Evolutionary conservation across 1,284 basidiomycete species (phyloP), one percentile per base, ranked within the genome.

Genomic region (Cryptococcus sp.): DNA sequence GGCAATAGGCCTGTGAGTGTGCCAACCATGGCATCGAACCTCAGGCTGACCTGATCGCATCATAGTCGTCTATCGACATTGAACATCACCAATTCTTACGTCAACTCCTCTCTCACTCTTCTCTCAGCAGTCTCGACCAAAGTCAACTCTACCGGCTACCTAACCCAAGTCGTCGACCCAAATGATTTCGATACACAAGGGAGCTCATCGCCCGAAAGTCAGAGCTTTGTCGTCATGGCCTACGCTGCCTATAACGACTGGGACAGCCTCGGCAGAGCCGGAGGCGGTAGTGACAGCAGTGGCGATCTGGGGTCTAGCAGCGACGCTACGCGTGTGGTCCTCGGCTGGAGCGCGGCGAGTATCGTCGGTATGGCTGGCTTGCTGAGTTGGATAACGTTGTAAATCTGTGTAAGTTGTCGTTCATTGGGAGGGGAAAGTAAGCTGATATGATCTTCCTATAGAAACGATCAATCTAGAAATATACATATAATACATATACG

Each of bases 161-260:
- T 91, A 16, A 81, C 78, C 3, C 86, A 88, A 8, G 88, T 91
- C 3, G 88, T 88, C 4, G 81, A 91, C 68, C 90, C 90, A 0
- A 70, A 86, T 41, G 73, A 80, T 2, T 89, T 83, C 65, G 72
- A 78, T 0, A 42, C 70, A 2, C 67, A 84, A 64, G 86, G 86
- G 0, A 64, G 74, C 5, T 40, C 83, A 15, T 86, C 85, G 55
- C 83, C 85, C 40, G 85, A 86, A 71, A 82, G 79, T 0, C 83
- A 91, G 75, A 87, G 85, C n/a, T 91, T 91, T 66, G 81, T 88
- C 0, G 70, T 91, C 2, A 79, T 86, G 65, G 81, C 90, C 70
- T 83, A 90, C 68, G 84, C 87, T 0, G 87, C 87, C 16, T 88
- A 86, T 80, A 79, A 81, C 50, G 88, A 90, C 57, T 91, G 88